Percentiles rank a stretch among this genome's conserved stretches.
These are phyloP conservation scores for Fusarium sulawesiense DNA, from an alignment of 2,329 filamentous ascomycete species.

Conservation along the genomic window DNA sequence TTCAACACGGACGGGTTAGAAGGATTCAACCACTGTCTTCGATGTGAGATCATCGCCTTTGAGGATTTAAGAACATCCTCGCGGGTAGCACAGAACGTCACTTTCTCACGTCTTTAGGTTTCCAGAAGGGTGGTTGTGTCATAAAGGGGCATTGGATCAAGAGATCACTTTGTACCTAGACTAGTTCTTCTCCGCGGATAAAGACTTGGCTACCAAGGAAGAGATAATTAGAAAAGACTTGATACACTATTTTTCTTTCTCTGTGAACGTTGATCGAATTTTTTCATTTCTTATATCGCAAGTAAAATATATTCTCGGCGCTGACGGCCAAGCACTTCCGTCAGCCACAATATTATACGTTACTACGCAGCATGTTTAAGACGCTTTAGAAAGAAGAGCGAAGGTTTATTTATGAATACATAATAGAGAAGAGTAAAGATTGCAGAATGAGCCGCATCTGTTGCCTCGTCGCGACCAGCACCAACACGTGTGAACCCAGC, in stretches of 20 bases:
- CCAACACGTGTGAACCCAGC: slow-evolving; percentile 2
- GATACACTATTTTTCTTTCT: neutral
- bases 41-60: neutral
- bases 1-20: slow-evolving; percentile 33
- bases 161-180: neutral
- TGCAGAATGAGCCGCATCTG: slow-evolving; percentile 9
- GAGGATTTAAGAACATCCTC: neutral
- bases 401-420: neutral
- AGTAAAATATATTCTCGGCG: neutral
- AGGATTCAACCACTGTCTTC: slow-evolving; percentile 25
- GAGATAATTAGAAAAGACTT: neutral
- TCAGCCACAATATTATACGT: neutral
- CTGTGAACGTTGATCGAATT: neutral
- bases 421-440: neutral
- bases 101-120: neutral
- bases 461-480: slow-evolving; percentile 9
- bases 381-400: neutral
- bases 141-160: neutral
- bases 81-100: neutral
- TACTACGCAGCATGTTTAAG: neutral
- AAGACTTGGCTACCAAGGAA: neutral
- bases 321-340: neutral
- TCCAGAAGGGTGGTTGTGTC: neutral
- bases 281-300: neutral
- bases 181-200: neutral